phyloP scores from a whole-genome alignment of 768 basidiomycete genomes.

The Hysterangium stoloniferum region DNA sequence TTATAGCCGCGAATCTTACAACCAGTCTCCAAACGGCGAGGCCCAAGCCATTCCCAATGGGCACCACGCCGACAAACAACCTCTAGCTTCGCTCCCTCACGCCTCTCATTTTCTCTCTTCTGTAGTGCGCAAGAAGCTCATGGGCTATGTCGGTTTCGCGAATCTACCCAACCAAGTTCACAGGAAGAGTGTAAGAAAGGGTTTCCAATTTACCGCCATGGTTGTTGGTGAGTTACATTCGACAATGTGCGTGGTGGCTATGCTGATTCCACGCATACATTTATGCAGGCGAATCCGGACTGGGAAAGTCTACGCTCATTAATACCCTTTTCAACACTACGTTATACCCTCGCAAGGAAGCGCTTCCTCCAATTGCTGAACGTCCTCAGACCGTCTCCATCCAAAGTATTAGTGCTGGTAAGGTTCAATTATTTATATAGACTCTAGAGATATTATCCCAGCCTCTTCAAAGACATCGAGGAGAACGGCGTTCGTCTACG shows the following conservation, averaged over 20 bases:
- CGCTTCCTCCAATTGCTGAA: slow-evolving; percentile 78
- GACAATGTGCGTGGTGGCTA: neutral
- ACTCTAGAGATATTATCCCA: neutral
- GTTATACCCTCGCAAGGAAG: slow-evolving; percentile 85
- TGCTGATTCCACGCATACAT: slow-evolving; percentile 1
- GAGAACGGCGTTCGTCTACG: slow-evolving; percentile 96
- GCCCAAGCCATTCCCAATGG: neutral
- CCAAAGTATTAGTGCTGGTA: slow-evolving; percentile 97
- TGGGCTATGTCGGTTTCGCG: slow-evolving; percentile 94
- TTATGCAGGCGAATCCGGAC: slow-evolving; percentile 83
- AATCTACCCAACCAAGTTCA: slow-evolving; percentile 99
- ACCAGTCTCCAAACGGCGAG: neutral
- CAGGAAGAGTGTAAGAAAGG: slow-evolving; percentile 95
- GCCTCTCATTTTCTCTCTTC: slow-evolving; percentile 11
- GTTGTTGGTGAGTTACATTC: slow-evolving; percentile 67
- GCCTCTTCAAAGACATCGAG: slow-evolving; percentile 76
- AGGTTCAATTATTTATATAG: slow-evolving; percentile 25
- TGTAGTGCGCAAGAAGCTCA: slow-evolving; percentile 80
- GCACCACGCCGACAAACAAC: neutral
- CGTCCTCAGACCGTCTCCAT: slow-evolving; percentile 91
- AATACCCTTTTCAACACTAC: slow-evolving; percentile 98
- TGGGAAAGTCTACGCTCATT: slow-evolving; percentile 97
- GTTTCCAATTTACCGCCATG: slow-evolving; percentile 99
- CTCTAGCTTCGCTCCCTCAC: neutral
- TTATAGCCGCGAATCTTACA: neutral